Evolutionary conservation across 176 grass and related monocot genomes (phyloP), one percentile per base, ranked within the genome.

Genomic region (Thalia dealbata): DNA sequence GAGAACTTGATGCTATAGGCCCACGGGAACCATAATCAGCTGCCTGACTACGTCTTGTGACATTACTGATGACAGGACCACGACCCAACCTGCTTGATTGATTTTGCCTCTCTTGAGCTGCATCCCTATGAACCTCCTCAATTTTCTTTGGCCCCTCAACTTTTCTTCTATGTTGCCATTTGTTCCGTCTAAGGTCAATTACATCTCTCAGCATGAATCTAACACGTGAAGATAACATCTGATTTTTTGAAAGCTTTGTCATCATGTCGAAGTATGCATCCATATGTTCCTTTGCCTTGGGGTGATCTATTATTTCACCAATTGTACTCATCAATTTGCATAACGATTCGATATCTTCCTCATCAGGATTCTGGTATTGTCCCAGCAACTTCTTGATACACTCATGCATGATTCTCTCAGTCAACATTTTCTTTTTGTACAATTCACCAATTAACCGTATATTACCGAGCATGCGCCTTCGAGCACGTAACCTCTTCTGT

Each of bases 241-340:
- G 84, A 71, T 74, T 97, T 80, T 80, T 84, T 51, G 93, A 97
- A 73, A 97, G 64, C 56, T 56, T 82, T 0, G 35, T 50, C 84
- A 92, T 86, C 41, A 80, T 82, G 68, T 88, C 87, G 82, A 97
- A 97, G 70, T 97, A 97, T 28, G 61, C 78, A 88, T 97, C 93
- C 83, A 97, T 92, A 54, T 97, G 93, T 58, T 97, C 93, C 82
- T 88, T 97, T 16, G 89, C 93, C 75, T 82, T 97, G 44, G 56
- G 30, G 81, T 97, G 93, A 78, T 97, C 93, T 75, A 97, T 97
- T 81, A 97, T 92, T 72, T 86, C 89, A 70, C 93, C 93, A 56
- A 97, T 97, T 71, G 93, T 92, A 70, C 93, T 92, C 93, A 92
- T 97, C 76, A 97, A 89, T 79, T 97, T 97, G 83, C 93, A 97